phyloP scores from a whole-genome alignment of 2,329 filamentous ascomycete genomes.

The Penicillium occitanis region DNA sequence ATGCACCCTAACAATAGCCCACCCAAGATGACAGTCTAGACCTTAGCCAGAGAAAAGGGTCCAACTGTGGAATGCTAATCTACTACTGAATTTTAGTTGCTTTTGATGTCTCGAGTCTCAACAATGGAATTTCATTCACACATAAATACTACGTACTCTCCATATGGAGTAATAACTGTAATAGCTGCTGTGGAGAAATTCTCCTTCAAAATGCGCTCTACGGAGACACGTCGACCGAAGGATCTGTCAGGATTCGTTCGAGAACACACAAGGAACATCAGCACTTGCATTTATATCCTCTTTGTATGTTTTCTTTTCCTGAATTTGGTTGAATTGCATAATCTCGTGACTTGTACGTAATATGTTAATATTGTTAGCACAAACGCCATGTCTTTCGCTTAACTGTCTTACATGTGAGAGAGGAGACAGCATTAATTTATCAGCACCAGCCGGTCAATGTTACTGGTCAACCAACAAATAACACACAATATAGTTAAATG shows the following conservation, averaged over 20 bases:
- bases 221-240: constrained; percentile 1
- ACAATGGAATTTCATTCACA: background rate
- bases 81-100: background rate
- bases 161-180: background rate
- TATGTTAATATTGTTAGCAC: background rate
- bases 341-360: background rate
- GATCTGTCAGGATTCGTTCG: background rate
- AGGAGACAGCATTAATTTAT: constrained; percentile 3
- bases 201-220: background rate
- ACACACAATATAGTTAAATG: background rate
- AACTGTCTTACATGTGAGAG: constrained; percentile 6
- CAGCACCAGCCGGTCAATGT: background rate
- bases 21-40: background rate
- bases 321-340: background rate
- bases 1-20: background rate
- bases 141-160: background rate
- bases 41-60: background rate
- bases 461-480: constrained; percentile 2
- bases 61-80: background rate
- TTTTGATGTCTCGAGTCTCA: background rate
- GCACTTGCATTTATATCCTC: background rate
- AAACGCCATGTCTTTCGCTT: background rate
- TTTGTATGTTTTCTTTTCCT: background rate
- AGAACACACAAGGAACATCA: background rate
- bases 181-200: background rate